Evolutionary conservation across 2,329 filamentous ascomycete genomes (phyloP), one percentile per base, ranked within the genome.

Genomic region (Macrophomina tecta): DNA sequence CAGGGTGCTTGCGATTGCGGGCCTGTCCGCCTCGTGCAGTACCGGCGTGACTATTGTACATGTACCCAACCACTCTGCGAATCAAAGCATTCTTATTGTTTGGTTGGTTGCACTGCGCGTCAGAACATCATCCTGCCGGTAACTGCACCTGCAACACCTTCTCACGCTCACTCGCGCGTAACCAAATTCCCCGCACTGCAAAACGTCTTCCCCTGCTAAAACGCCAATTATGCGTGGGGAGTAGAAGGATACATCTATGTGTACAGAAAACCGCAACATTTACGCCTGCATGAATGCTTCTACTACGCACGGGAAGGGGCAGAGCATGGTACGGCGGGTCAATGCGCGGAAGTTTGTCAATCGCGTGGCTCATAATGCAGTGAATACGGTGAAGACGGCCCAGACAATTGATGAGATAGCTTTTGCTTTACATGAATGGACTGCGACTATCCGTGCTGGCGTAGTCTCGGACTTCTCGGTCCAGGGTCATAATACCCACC

Each of bases 21-120:
- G n/a, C 23, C 52, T 38, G 52, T 55, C 52, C 52, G 52, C 52
- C 52, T 36, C 32, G 51, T 38, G 51, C 32, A 32, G 8, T 12
- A 32, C 23, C 28, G 11, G 49, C 23, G 23, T 23, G 5, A 9
- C 42, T 14, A 32, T 4, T 34, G 49, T 12, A 28, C 34, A 52
- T 14, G 28, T 52, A n/a, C 34, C 7, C 16, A 18, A 40, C 32
- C 34, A 34, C 36, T 30, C 32, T 5, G 32, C 52, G 52, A 53
- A 38, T 38, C 32, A 55, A 11, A 30, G 8, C 48, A 30, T 28
- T 18, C 48, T 8, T 52, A 9, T 9, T 49, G 8, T 4, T 12
- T 8, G 23, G 34, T 34, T 36, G 49, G 49, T 14, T 34, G 48
- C 48, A 51, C 48, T 30, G 23, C 28, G 5, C 52, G 52, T 55